Conservation (phyloP, 129 eudicot species). For the Escallonia rubra region DNA sequence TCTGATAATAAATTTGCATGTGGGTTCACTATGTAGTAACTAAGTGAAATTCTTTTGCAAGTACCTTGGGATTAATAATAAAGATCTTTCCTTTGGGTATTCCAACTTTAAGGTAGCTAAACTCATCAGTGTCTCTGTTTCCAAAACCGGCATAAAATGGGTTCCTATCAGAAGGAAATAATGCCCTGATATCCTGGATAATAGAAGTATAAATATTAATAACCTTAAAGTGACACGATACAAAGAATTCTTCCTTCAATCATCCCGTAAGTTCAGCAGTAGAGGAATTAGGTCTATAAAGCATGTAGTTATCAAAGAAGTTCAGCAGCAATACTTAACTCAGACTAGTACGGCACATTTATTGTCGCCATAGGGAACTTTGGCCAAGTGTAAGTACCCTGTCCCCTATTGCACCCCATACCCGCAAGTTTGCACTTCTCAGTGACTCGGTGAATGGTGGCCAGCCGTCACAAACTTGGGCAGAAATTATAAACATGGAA, state of each 20-base stretch:
- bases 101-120: slow-evolving; percentile 90
- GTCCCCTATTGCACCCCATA: too few species aligned
- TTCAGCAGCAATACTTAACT: neutral
- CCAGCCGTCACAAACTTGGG: too few species aligned
- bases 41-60: slow-evolving; percentile 5
- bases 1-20: neutral
- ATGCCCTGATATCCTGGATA: slow-evolving; percentile 74
- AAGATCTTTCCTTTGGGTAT: slow-evolving; percentile 86
- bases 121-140: slow-evolving; percentile 92
- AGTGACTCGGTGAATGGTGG: too few species aligned
- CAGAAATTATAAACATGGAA: too few species aligned
- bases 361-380: neutral
- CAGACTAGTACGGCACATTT: neutral
- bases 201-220: slow-evolving; percentile 2
- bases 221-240: neutral
- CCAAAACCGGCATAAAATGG: slow-evolving; percentile 99
- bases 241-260: neutral
- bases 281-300: neutral
- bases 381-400: too few species aligned
- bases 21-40: neutral
- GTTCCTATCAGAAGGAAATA: slow-evolving; percentile 77
- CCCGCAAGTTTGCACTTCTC: too few species aligned
- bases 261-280: neutral
- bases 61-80: slow-evolving; percentile 90
- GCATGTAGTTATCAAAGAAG: neutral